Conservation (phyloP, 352 stramenopile species). For the Thraustochytrium striatum region DNA sequence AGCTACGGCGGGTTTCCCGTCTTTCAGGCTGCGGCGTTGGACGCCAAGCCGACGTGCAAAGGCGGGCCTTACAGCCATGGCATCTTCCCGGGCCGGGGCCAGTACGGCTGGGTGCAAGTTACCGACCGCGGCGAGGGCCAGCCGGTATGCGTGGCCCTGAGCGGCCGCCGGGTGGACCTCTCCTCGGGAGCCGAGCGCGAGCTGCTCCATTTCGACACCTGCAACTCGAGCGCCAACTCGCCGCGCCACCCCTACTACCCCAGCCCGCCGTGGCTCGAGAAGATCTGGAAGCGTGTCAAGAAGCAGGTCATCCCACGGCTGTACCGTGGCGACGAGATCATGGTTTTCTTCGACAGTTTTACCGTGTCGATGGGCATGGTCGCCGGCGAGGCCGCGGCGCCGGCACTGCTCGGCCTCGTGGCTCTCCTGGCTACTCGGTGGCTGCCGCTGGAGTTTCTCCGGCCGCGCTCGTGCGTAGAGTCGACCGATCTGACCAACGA, state of each 20-base stretch:
- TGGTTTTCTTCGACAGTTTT: slow-evolving; percentile 40
- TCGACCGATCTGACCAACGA: too few species aligned
- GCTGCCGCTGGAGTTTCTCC: too few species aligned
- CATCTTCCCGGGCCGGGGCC: slow-evolving; percentile 65
- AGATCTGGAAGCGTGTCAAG: slow-evolving; percentile 41
- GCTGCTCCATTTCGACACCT: slow-evolving; percentile 1
- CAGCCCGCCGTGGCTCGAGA: slow-evolving; percentile 25
- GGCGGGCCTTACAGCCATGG: slow-evolving; percentile 78
- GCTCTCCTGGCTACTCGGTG: too few species aligned
- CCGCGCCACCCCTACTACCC: neutral
- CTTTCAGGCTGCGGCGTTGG: slow-evolving; percentile 72
- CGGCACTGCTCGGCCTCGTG: neutral
- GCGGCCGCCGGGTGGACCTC: slow-evolving; percentile 14
- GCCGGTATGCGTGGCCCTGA: neutral
- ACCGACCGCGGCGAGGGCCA: neutral
- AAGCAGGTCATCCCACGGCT: neutral
- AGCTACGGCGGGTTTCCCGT: slow-evolving; percentile 68
- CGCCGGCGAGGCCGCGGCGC: neutral
- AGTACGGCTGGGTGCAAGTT: slow-evolving; percentile 46
- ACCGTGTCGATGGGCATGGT: neutral
- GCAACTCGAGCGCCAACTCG: neutral
- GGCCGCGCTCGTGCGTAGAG: too few species aligned
- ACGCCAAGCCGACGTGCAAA: slow-evolving; percentile 71
- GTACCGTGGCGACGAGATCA: neutral
- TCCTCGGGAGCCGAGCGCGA: neutral